Percentiles rank a stretch among this genome's conserved stretches.
Evolutionary conservation across 2,329 filamentous ascomycete genomes (phyloP).

Genomic region (Neonectria hederae): DNA sequence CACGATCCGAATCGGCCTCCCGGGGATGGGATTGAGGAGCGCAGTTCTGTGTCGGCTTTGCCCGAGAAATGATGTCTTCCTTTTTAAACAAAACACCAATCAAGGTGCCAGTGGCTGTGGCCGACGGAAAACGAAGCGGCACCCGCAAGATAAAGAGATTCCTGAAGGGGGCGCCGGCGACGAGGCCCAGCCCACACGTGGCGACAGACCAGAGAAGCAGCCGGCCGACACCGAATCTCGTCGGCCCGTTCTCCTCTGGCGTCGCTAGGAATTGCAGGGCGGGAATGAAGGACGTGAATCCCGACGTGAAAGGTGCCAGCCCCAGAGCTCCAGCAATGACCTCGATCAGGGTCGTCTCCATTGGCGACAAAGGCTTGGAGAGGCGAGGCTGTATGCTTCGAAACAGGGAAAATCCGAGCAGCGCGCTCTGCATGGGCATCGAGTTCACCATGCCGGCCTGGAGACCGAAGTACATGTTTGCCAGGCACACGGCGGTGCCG

Average conservation of each 20-base stretch:
- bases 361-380: not conserved
- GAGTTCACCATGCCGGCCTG: slow-evolving; percentile 73
- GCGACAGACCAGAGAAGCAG: not conserved
- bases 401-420: slow-evolving; percentile 91
- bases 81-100: not conserved
- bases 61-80: no score
- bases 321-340: not conserved
- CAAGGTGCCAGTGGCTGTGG: not conserved
- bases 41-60: no score
- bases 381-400: not conserved
- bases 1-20: no score
- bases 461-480: slow-evolving; percentile 92
- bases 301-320: not conserved
- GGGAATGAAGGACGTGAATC: not conserved
- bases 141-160: not conserved
- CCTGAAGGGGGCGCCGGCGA: not conserved
- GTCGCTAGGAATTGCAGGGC: not conserved
- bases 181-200: not conserved
- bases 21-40: no score
- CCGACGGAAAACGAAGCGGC: not conserved
- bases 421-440: slow-evolving; percentile 92
- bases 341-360: slow-evolving; percentile 1
- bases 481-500: not conserved
- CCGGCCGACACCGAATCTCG: not conserved
- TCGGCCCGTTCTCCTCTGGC: not conserved